Evolutionary conservation across 2,329 filamentous ascomycete species (phyloP).

Genomic region (Epicoccum sorghinum): DNA sequence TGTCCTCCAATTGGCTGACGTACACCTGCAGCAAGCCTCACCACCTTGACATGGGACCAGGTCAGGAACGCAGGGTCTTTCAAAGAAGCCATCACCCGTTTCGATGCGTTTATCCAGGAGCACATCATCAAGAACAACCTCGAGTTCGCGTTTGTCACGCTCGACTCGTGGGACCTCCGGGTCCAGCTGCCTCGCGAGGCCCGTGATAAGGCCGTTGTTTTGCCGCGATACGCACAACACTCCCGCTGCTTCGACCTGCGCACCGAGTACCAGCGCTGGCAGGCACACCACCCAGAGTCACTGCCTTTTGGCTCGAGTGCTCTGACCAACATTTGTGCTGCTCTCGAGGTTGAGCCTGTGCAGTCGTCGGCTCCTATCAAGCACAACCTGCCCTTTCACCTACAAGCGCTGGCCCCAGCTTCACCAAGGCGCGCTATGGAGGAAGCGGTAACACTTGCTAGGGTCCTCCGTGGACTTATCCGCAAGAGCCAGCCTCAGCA

Average conservation of each 20-base stretch:
- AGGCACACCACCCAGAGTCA: constrained; percentile 96
- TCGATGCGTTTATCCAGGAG: constrained; percentile 91
- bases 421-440: constrained; percentile 97
- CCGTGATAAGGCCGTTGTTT: constrained; percentile 95
- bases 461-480: constrained; percentile 89
- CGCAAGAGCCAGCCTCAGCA: constrained; percentile 94
- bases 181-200: constrained; percentile 97
- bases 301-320: constrained; percentile 95
- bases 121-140: constrained; percentile 88
- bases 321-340: constrained; percentile 96
- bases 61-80: constrained; percentile 97
- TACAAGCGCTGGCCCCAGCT: constrained; percentile 93
- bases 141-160: constrained; percentile 97
- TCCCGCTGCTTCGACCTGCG: constrained; percentile 96
- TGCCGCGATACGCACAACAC: constrained; percentile 96
- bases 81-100: constrained; percentile 93
- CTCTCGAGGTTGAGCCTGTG: constrained; percentile 95
- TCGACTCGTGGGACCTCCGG: constrained; percentile 97
- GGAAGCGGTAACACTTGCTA: constrained; percentile 90
- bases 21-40: constrained; percentile 77
- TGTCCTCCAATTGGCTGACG: constrained; percentile 35
- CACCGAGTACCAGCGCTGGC: constrained; percentile 98
- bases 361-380: constrained; percentile 98
- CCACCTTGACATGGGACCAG: constrained; percentile 98
- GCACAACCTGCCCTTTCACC: constrained; percentile 96